A percentile compares a stretch with the other conserved stretches of the same genome.
These are phyloP conservation scores for Komagataella pastoris DNA, from an alignment of 805 yeast genomes.

Conservation along the genomic window DNA sequence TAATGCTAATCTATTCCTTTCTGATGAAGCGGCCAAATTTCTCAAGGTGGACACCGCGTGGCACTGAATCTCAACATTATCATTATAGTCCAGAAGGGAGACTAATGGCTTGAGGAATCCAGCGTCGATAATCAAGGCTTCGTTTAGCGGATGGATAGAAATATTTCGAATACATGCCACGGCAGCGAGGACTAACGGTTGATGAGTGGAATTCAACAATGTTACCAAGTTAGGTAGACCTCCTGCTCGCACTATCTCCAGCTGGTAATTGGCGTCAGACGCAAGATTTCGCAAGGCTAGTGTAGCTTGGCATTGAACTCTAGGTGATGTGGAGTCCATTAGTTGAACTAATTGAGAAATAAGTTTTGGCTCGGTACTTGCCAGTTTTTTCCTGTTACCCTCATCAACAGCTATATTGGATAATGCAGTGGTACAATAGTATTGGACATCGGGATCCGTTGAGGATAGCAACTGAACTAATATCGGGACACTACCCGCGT, in stretches of 20 bases:
- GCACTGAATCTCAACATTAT: conserved; percentile 93
- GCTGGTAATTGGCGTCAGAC: conserved; percentile 88
- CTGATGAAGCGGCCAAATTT: conserved; percentile 91
- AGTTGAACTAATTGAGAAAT: conserved; percentile 78
- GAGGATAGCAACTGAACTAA: conserved; percentile 76
- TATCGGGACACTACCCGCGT: conserved; percentile 97
- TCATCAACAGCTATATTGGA: conserved; percentile 97
- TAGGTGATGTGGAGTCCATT: conserved; percentile 87
- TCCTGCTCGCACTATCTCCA: conserved; percentile 90
- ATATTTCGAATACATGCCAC: conserved; percentile 97
- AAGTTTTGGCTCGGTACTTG: conserved; percentile 86
- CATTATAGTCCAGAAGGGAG: conserved; percentile 66
- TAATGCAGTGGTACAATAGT: conserved; percentile 94
- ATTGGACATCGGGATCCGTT: conserved; percentile 92
- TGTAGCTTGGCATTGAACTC: conserved; percentile 98
- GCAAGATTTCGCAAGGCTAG: conserved; percentile 92
- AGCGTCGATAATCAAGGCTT: conserved; percentile 90
- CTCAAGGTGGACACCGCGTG: conserved; percentile 95
- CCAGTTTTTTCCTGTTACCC: conserved; percentile 71
- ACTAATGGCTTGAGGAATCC: conserved; percentile 92
- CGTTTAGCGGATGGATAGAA: conserved; percentile 93
- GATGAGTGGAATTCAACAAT: conserved; percentile 76
- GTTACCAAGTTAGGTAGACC: conserved; percentile 92
- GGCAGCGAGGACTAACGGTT: conserved; percentile 87
- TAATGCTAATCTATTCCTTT: conserved; percentile 81